Evolutionary conservation across 2,329 filamentous ascomycete species (phyloP), one percentile per base, ranked within the genome.

Genomic region (Aureobasidium namibiae): DNA sequence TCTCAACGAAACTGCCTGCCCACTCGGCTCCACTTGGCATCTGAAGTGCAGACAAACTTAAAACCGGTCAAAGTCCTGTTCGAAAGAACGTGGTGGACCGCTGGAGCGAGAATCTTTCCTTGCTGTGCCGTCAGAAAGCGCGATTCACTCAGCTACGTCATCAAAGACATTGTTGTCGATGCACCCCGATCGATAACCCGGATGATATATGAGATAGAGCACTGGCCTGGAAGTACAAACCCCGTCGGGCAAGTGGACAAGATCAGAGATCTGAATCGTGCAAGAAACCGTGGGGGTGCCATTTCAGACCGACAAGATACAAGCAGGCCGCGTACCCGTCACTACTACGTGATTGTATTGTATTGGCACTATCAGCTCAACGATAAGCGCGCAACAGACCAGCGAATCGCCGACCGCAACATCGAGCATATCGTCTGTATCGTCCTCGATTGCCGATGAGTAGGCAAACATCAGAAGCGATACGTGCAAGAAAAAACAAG

Each of bases 11-110:
- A 57, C 21, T 31, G 31, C 42, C 41, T 42, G 41, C 41, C 39
- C 39, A 44, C 39, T 45, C 36, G 52, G 29, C 16, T 34, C 36
- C 29, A 41, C 52, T 56, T 56, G 52, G 52, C 39, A 56, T 44
- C 21, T 36, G 3, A 8, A 24, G 21, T 26, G 9, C 26, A 11
- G 18, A 44, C 38, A 21, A 56, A 56, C 52, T 45, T 10, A 45
- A 56, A 56, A 13, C 11, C 34, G 1, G 10, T n/a, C n/a, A 50
- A 38, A 38, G 45, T 33, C 8, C 45, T 9, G 10, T 49, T 33
- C 14, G 26, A 33, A 23, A 21, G 9, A 26, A 53, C 21, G 49
- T 9, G 21, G 23, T 53, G 36, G 24, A 54, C 36, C 50, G n/a
- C 50, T 38, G 21, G 23, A 10, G 18, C 21, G 11, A 4, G 23